A percentile compares a stretch with the other conserved stretches of the same genome.
phyloP scores from a whole-genome alignment of 2,329 filamentous ascomycete genomes.

The Nigrospora osmanthi region DNA sequence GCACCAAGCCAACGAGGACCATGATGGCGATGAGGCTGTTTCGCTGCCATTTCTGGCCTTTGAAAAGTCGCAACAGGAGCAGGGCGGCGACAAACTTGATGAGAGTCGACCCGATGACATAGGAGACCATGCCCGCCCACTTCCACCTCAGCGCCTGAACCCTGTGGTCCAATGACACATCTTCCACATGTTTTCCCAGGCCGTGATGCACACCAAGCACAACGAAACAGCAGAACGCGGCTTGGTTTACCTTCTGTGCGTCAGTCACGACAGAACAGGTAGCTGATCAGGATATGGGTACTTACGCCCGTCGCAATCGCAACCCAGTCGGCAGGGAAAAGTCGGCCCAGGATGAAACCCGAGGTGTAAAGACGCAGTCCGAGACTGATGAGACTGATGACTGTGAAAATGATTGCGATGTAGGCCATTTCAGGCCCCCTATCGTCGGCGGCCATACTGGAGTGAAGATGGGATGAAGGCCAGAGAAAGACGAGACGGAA shows the following conservation, averaged over 20 bases:
- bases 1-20: background rate
- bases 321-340: conserved; percentile 5
- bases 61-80: conserved; percentile 2
- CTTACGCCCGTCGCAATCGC: conserved; percentile 3
- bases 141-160: conserved; percentile 4
- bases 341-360: conserved; percentile 30
- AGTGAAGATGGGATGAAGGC: background rate
- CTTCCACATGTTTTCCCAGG: conserved; percentile 2
- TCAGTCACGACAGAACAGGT: background rate
- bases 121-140: conserved; percentile 3
- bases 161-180: conserved; percentile 1
- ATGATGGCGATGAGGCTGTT: conserved; percentile 3
- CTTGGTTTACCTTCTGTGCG: background rate
- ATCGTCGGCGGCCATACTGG: background rate
- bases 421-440: conserved; percentile 13
- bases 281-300: background rate
- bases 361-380: conserved; percentile 34
- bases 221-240: conserved; percentile 1
- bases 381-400: conserved; percentile 33
- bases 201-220: conserved; percentile 5
- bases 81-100: conserved; percentile 5
- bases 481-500: too few relatives aligned
- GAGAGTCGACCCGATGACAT: conserved; percentile 2
- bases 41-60: conserved; percentile 3
- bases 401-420: conserved; percentile 23